These are phyloP conservation scores for Rubus idaeus DNA, from an alignment of 306 rosid species.

Conservation along the genomic window DNA sequence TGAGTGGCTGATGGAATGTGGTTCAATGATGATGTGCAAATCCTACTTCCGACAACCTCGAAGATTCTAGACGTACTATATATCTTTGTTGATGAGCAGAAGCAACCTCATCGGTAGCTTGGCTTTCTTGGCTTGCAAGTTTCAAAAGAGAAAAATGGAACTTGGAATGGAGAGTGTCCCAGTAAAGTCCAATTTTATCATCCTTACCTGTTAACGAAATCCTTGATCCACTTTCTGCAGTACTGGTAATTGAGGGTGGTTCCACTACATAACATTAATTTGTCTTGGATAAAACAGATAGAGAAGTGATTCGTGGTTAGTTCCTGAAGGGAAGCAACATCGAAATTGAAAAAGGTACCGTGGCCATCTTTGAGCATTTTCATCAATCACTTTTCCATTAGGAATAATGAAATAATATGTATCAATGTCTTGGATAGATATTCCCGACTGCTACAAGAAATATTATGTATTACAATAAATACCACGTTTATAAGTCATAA, in stretches of 20 bases:
- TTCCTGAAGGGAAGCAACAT: neutral
- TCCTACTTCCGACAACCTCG: neutral
- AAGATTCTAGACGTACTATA: neutral
- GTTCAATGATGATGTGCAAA: too few species aligned
- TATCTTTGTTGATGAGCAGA: neutral
- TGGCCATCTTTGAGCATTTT: conserved; percentile 1
- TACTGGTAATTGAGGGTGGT: neutral
- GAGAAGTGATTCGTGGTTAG: neutral
- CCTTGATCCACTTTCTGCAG: conserved; percentile 29
- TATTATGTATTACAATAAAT: too few species aligned
- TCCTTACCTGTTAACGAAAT: conserved; percentile 31
- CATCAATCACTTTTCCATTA: neutral
- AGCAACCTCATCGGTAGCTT: neutral
- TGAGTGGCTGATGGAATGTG: too few species aligned
- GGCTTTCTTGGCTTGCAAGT: neutral
- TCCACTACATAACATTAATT: too few species aligned
- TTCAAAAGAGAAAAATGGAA: conserved; percentile 31
- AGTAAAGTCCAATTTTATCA: conserved; percentile 36
- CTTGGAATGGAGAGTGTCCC: conserved; percentile 22
- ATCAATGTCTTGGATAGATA: too few species aligned
- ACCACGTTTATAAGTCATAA: neutral
- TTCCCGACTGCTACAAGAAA: neutral
- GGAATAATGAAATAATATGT: neutral
- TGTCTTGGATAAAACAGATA: neutral
- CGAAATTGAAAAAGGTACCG: neutral